These are phyloP conservation scores for Pseudomicrostroma phylloplanum DNA, from an alignment of 1,284 basidiomycete genomes.

Conservation along the genomic window DNA sequence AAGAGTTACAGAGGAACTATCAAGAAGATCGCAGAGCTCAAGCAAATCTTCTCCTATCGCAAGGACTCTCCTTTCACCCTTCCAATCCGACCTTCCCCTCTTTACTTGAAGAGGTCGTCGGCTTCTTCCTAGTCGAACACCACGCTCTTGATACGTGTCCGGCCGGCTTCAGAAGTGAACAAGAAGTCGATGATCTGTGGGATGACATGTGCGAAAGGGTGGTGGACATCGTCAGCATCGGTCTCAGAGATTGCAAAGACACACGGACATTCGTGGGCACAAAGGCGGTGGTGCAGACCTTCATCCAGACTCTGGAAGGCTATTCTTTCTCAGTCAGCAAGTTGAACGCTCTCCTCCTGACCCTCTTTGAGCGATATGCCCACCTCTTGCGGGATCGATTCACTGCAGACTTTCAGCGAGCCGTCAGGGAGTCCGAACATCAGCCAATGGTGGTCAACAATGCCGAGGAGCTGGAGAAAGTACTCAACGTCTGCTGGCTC, in stretches of 20 bases:
- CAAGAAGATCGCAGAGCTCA: conserved; percentile 95
- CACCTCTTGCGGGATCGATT: conserved; percentile 77
- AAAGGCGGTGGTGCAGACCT: conserved; percentile 77
- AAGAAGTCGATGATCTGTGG: conserved; percentile 94
- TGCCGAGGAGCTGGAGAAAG: conserved; percentile 65
- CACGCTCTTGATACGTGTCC: conserved; percentile 81
- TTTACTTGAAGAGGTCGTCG: conserved; percentile 76
- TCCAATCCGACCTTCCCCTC: conserved; percentile 30
- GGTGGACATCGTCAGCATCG: conserved; percentile 67
- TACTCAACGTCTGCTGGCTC: conserved; percentile 81
- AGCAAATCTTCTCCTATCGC: conserved; percentile 87
- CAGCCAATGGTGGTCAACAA: conserved; percentile 80
- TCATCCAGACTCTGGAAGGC: conserved; percentile 80
- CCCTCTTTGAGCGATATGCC: conserved; percentile 85
- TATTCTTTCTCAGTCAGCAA: conserved; percentile 77
- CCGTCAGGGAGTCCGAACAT: conserved; percentile 77
- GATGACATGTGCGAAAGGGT: conserved; percentile 76
- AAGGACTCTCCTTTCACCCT: conserved; percentile 53
- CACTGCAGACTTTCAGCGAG: conserved; percentile 57
- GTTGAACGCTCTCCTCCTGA: conserved; percentile 75
- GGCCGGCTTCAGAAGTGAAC: conserved; percentile 69
- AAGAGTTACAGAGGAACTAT: conserved; percentile 83
- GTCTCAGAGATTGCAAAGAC: conserved; percentile 70
- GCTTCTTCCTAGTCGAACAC: conserved; percentile 94
- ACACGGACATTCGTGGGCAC: conserved; percentile 75